These are phyloP conservation scores for Xylariaceae sp. DNA, from an alignment of 2,329 filamentous ascomycete genomes.

Conservation along the genomic window DNA sequence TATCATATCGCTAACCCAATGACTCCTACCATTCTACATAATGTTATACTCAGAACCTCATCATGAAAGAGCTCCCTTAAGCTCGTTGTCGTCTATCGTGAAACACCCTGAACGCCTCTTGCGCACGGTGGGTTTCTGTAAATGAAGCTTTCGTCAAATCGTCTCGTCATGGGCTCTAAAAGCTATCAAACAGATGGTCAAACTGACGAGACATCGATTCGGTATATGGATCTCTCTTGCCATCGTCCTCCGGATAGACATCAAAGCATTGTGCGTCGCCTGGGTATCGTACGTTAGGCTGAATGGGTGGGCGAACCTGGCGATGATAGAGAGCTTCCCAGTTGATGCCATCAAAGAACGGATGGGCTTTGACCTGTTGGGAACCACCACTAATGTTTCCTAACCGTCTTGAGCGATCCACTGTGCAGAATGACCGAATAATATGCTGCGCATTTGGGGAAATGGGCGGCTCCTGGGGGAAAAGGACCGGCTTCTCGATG, in stretches of 20 bases:
- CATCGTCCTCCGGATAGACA: constrained; percentile 79
- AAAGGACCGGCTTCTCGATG: constrained; percentile 77
- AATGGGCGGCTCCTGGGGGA: constrained; percentile 71
- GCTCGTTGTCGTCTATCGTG: neutral
- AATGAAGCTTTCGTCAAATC: constrained; percentile 2
- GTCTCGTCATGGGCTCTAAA: constrained; percentile 52
- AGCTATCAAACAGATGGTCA: constrained; percentile 74
- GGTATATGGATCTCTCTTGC: constrained; percentile 69
- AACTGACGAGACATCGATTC: constrained; percentile 72
- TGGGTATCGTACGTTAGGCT: constrained; percentile 74
- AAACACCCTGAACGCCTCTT: neutral
- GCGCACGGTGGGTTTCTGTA: neutral
- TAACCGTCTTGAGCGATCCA: constrained; percentile 78
- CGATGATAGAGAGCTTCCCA: constrained; percentile 76
- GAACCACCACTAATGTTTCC: constrained; percentile 82
- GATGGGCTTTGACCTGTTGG: constrained; percentile 73
- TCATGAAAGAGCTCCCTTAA: constrained; percentile 2
- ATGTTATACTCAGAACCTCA: constrained; percentile 12
- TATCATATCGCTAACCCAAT: constrained; percentile 9
- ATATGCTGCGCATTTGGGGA: constrained; percentile 75
- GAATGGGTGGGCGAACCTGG: constrained; percentile 71
- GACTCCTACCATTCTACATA: neutral
- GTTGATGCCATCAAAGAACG: constrained; percentile 75
- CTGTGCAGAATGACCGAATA: constrained; percentile 77
- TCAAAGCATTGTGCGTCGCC: constrained; percentile 85